A percentile compares a stretch with the other conserved stretches of the same genome.
Evolutionary conservation across 495 filamentous ascomycete genomes (phyloP).

Genomic region (Penicillium steckii): DNA sequence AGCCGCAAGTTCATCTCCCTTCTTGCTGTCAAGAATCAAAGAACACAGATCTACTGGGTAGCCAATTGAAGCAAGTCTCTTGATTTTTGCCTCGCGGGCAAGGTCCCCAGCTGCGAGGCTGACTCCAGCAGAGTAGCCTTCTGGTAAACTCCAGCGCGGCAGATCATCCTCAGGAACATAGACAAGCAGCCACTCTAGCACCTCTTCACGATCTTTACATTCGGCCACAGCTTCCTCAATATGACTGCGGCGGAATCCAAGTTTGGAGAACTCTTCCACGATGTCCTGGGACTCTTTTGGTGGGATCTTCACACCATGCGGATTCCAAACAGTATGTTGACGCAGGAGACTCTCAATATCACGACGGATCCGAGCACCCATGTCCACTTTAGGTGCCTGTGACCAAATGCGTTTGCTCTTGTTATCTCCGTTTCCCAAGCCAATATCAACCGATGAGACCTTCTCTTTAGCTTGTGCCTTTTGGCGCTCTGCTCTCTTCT

Average conservation of each 20-base stretch:
- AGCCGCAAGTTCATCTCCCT: conserved; percentile 72
- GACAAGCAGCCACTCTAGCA: conserved; percentile 88
- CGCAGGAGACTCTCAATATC: conserved; percentile 78
- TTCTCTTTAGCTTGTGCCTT: conserved; percentile 61
- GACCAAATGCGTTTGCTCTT: conserved; percentile 70
- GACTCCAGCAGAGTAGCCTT: conserved; percentile 84
- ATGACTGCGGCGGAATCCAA: conserved; percentile 86
- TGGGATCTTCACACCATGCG: conserved; percentile 64
- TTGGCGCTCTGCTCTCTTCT: conserved; percentile 63
- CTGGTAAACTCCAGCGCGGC: conserved; percentile 84
- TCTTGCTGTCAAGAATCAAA: conserved; percentile 63
- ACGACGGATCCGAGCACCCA: conserved; percentile 73
- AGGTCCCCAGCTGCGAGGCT: conserved; percentile 78
- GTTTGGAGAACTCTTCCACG: conserved; percentile 66
- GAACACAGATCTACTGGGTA: conserved; percentile 83
- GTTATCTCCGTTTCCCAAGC: conserved; percentile 30
- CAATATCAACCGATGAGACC: conserved; percentile 48
- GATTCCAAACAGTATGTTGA: conserved; percentile 82
- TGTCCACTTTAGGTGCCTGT: conserved; percentile 83
- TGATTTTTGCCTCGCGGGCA: conserved; percentile 73
- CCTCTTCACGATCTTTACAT: conserved; percentile 91
- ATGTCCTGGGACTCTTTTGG: conserved; percentile 54
- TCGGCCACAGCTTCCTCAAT: conserved; percentile 82
- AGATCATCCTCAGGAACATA: conserved; percentile 97
- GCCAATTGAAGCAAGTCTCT: conserved; percentile 75